Base-by-base conservation (phyloP, 1,284 basidiomycete species). In the Sanghuangporus weigelae region DNA sequence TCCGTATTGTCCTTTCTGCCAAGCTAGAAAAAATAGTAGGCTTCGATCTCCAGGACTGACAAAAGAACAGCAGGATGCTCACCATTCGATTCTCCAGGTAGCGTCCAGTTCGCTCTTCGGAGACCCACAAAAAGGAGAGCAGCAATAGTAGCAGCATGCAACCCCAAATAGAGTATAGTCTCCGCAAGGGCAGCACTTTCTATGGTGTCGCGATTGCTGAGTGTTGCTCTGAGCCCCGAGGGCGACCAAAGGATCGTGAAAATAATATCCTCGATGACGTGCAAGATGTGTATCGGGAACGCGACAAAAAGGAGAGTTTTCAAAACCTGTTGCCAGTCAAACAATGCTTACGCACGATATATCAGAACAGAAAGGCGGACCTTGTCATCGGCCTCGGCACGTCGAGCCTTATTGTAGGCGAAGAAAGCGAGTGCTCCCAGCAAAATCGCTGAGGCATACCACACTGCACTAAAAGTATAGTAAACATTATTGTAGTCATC, bases 211-310 rank as follows among this genome's bases (percentile, higher is more conserved):
- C 40, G 11, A n/a, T 36, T 49, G 14, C 35, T 10, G 39, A n/a
- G 1, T 19, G 40, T 58, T 16, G 8, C 16, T 36, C 21, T 59
- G 7, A 59, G 8, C 12, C 58, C 58, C 1, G 58, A 5, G 19
- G 58, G 46, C 16, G 58, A 59, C 7, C n/a, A n/a, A 11, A 59
- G 19, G 58, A 59, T 59, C 7, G 46, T 50, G 49, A 59, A 59
- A 8, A 38, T 16, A 16, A 59, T 26, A 39, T 50, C 42, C 48
- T 59, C 44, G 31, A 59, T 39, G 19, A 49, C 26, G 11, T 42
- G 44, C 44, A 31, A 21, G 19, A 49, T 38, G 38, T 59, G 46
- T 31, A 59, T 7, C 11, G 58, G 58, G 6, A 59, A 21, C 6
- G 49, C 44, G 58, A 49, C n/a, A 8, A 49, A 46, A 2, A 59